Conservation (phyloP, 176 grass and related monocot genomes). For the Aegilops bicornis region DNA sequence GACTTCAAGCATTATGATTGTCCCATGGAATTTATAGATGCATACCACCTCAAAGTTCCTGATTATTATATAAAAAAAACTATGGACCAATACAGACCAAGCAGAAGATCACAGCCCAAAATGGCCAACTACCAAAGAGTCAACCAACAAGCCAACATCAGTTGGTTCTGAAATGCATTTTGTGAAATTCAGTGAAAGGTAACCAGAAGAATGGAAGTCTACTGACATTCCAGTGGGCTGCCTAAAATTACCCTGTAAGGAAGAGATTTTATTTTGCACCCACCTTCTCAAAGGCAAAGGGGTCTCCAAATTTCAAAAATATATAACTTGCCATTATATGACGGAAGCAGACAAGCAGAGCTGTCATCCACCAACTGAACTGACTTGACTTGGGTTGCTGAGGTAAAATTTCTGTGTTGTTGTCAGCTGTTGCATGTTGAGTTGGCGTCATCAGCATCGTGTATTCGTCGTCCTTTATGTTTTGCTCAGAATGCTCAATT, state of each 20-base stretch:
- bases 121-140: not conserved
- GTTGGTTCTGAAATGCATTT: not conserved
- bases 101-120: not conserved
- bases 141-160: not conserved
- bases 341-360: conserved; percentile 52
- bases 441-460: conserved; percentile 59
- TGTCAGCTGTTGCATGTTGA: conserved; percentile 34
- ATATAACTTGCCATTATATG: conserved; percentile 47
- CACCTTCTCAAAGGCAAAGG: conserved; percentile 95
- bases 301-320: conserved; percentile 78
- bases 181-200: not conserved
- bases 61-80: not conserved
- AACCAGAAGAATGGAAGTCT: not conserved
- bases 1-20: not conserved
- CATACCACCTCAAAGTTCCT: not conserved
- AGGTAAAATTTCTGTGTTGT: conserved; percentile 22
- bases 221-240: not conserved
- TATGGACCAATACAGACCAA: not conserved
- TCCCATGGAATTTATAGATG: not conserved
- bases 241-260: not conserved
- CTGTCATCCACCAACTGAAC: conserved; percentile 82
- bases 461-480: conserved; percentile 75
- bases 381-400: conserved; percentile 41
- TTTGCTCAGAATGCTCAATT: conserved; percentile 46
- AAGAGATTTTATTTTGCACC: not conserved